A percentile compares a stretch with the other conserved stretches of the same genome.
Evolutionary conservation across 345 rosid species (phyloP).

Genomic region (Populus simonii): DNA sequence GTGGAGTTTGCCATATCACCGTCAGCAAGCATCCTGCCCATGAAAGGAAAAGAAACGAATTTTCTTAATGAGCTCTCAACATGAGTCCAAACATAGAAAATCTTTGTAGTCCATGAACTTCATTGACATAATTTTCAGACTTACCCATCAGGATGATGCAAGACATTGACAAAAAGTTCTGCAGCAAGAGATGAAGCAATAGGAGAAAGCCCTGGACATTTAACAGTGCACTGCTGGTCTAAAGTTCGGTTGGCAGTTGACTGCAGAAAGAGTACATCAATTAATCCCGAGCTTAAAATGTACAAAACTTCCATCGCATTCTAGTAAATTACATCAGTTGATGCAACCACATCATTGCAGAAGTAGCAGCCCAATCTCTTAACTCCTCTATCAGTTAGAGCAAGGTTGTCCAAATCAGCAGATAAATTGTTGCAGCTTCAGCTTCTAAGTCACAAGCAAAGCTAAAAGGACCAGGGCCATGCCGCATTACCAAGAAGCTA

Average conservation of each 20-base stretch:
- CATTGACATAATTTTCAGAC: constrained; percentile 5
- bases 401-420: constrained; percentile 41
- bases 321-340: constrained; percentile 70
- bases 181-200: constrained; percentile 89
- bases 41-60: background rate
- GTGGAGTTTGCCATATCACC: constrained; percentile 53
- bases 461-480: constrained; percentile 80
- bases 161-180: constrained; percentile 75
- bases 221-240: constrained; percentile 98
- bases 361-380: constrained; percentile 94
- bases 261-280: constrained; percentile 38
- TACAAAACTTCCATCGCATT: background rate
- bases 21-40: constrained; percentile 56
- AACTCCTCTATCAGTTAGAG: constrained; percentile 29
- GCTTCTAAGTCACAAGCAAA: constrained; percentile 26
- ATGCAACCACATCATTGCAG: constrained; percentile 95
- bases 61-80: constrained; percentile 1
- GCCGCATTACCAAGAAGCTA: constrained; percentile 96
- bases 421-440: constrained; percentile 32
- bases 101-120: background rate
- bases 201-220: constrained; percentile 94
- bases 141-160: constrained; percentile 90
- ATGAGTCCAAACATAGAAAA: background rate
- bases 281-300: constrained; percentile 11
- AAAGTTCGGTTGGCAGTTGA: constrained; percentile 89